A percentile compares a stretch with the other conserved stretches of the same genome.
These are phyloP conservation scores for slime mould (Dictyostelium discoideum) DNA, from an alignment of 78 protist genomes.

Conservation along the genomic window DNA sequence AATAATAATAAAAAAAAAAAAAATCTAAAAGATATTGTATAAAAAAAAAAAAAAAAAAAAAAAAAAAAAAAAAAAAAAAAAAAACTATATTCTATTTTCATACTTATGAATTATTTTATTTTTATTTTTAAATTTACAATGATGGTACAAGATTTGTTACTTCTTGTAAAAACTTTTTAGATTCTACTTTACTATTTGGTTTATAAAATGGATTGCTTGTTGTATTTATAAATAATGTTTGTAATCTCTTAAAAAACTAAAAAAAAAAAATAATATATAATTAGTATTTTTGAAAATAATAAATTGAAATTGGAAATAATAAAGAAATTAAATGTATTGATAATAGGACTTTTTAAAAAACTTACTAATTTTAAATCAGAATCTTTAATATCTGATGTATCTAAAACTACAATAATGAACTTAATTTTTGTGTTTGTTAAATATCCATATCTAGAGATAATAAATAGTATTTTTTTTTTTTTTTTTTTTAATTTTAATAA, in stretches of 20 bases:
- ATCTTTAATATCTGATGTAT: slow-evolving; percentile 68
- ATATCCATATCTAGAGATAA: slow-evolving; percentile 4
- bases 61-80: not conserved
- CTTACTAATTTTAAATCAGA: slow-evolving; percentile 60
- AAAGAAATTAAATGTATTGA: too few relatives aligned
- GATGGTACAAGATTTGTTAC: slow-evolving; percentile 56
- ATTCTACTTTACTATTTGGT: slow-evolving; percentile 65
- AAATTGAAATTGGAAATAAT: too few relatives aligned
- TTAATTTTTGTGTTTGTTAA: slow-evolving; percentile 72
- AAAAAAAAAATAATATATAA: not conserved
- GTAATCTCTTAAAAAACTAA: slow-evolving; percentile 66
- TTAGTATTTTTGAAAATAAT: too few relatives aligned
- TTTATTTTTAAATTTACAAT: slow-evolving; percentile 25
- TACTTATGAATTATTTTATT: not conserved
- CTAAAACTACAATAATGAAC: slow-evolving; percentile 69
- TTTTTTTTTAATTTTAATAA: not conserved
- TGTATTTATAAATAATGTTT: slow-evolving; percentile 46
- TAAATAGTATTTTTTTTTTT: not conserved
- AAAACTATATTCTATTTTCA: not conserved
- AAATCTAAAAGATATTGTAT: not conserved
- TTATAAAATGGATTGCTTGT: slow-evolving; percentile 73
- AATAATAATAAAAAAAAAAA: not conserved
- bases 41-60: not conserved
- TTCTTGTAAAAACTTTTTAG: slow-evolving; percentile 48
- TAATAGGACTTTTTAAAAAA: too few relatives aligned